Base-by-base conservation (phyloP, 2,329 filamentous ascomycete species). In the Paraphoma chrysanthemicola region DNA sequence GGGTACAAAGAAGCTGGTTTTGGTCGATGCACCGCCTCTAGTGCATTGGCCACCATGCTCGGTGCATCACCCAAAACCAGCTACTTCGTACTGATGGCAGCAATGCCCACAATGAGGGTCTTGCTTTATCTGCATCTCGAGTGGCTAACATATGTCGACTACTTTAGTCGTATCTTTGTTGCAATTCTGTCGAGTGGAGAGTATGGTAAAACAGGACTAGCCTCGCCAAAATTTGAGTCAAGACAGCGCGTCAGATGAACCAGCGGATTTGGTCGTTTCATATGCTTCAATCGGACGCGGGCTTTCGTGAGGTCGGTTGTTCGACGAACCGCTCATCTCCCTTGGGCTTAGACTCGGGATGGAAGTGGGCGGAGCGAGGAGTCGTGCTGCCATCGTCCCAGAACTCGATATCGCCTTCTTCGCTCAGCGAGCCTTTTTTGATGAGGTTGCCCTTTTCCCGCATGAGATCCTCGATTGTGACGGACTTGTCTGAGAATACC, bases 371-470 rank as follows among this genome's bases (percentile, higher is more conserved):
- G 1, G 74, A 75, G 23, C 74, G 70, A 43, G 70, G 65, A 4
- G 74, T 76, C 7, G 64, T 63, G 12, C 80, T 78, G 14, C 88
- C 87, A 63, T 96, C 91, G 30, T 91, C 89, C 90, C 93, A 97
- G 66, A 97, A 95, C 76, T 98, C 94, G 46, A 97, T 80, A 73
- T 97, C 91, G n/a, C 92, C 92, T 64, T 93, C 88, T 63, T 88
- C 86, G 49, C 90, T 87, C 31, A 93, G 72, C 29, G 85, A 86
- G 16, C 91, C 90, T 58, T 86, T 86, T 81, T 89, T 91, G 57
- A 94, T 84, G 1, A 91, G 78, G 62, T 88, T 85, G 5, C 93
- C 94, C 71, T 90, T 90, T 63, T 92, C 88, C 56, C 83, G 81
- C 80, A 95, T 85, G 48, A 98, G 78, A 59, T 94, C 89, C 76